Conservation (phyloP, 495 filamentous ascomycete genomes). For the Podospora australis region DNA sequence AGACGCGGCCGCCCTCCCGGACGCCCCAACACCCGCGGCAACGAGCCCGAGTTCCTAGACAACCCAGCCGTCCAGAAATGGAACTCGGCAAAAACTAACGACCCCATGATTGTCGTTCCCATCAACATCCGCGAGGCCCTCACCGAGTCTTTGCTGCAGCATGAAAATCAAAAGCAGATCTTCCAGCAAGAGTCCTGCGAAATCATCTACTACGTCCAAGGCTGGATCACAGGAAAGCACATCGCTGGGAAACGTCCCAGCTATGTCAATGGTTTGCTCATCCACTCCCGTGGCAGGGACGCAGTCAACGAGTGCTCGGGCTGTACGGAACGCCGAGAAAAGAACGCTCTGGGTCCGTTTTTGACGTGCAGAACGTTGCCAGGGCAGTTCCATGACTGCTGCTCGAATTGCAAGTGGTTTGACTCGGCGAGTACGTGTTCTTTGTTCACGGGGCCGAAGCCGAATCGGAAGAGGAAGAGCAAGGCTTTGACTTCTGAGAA, state of each 20-base stretch:
- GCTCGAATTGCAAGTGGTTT: conserved; percentile 36
- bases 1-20: conserved; percentile 29
- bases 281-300: conserved; percentile 29
- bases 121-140: conserved; percentile 24
- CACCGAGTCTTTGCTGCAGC: conserved; percentile 20
- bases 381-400: conserved; percentile 27
- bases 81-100: conserved; percentile 25
- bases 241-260: conserved; percentile 30
- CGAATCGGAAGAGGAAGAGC: conserved; percentile 30
- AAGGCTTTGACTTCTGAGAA: too few species aligned
- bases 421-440: conserved; percentile 29
- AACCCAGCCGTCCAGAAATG: conserved; percentile 23
- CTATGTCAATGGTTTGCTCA: conserved; percentile 31
- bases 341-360: conserved; percentile 27
- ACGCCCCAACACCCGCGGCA: conserved; percentile 25
- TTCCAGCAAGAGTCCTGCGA: conserved; percentile 25
- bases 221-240: conserved; percentile 31
- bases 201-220: conserved; percentile 27
- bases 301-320: conserved; percentile 16
- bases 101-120: conserved; percentile 15
- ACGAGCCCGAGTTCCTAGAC: conserved; percentile 24
- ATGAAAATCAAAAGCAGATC: conserved; percentile 26
- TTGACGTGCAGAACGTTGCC: conserved; percentile 21
- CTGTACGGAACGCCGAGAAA: conserved; percentile 22
- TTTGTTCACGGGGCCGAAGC: conserved; percentile 29